phyloP scores from a whole-genome alignment of 352 stramenopile species.

The Phytophthora ohioensis region DNA sequence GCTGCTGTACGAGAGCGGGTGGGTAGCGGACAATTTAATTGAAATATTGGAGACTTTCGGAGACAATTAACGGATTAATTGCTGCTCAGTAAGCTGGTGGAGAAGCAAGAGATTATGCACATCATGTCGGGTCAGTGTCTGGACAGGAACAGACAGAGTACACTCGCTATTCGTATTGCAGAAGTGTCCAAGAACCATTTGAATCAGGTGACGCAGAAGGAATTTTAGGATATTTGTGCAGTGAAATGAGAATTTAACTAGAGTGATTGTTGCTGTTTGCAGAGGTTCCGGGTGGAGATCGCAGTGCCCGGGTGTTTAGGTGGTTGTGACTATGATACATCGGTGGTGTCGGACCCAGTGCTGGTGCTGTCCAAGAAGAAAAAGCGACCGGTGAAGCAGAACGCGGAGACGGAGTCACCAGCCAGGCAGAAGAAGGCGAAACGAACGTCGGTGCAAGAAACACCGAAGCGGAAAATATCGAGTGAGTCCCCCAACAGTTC shows the following conservation, averaged over 20 bases:
- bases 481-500: slow-evolving; percentile 16
- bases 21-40: background rate
- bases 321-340: slow-evolving; percentile 22
- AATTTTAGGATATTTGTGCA: background rate
- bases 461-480: slow-evolving; percentile 12
- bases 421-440: slow-evolving; percentile 62
- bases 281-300: slow-evolving; percentile 74
- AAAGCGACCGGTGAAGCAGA: slow-evolving; percentile 66
- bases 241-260: background rate
- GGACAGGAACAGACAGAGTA: slow-evolving; percentile 59
- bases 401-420: slow-evolving; percentile 42
- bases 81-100: slow-evolving; percentile 62
- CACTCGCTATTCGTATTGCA: slow-evolving; percentile 71
- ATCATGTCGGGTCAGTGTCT: slow-evolving; percentile 70
- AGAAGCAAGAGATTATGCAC: slow-evolving; percentile 81
- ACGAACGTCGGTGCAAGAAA: slow-evolving; percentile 15
- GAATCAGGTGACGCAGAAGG: slow-evolving; percentile 61
- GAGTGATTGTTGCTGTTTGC: slow-evolving; percentile 2
- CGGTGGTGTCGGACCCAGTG: slow-evolving; percentile 59
- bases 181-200: slow-evolving; percentile 88
- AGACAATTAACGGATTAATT: slow-evolving; percentile 7
- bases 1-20: slow-evolving; percentile 79
- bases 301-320: slow-evolving; percentile 52
- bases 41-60: background rate
- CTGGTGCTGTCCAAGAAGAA: slow-evolving; percentile 84